phyloP scores from a whole-genome alignment of 805 yeast species.

The Lachancea quebecensis region DNA sequence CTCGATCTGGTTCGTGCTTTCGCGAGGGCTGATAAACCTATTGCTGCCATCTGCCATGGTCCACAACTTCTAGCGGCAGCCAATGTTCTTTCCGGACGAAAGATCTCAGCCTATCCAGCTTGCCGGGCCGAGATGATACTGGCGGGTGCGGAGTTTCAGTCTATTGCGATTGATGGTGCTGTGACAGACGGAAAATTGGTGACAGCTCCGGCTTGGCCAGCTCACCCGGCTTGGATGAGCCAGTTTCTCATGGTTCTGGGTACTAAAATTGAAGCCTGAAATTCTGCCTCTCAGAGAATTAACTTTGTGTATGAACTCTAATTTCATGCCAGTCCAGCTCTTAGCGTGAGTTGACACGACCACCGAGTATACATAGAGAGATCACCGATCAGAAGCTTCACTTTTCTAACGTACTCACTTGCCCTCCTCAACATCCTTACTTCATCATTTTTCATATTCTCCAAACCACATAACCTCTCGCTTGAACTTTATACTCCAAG shows the following conservation, averaged over 20 bases:
- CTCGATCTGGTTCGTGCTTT: constrained; percentile 5
- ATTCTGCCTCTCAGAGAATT: neutral
- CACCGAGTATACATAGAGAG: too few species aligned
- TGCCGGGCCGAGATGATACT: neutral
- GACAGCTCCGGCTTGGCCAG: constrained; percentile 6
- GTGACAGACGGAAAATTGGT: constrained; percentile 4
- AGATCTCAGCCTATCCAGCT: constrained; percentile 4
- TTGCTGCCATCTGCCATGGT: constrained; percentile 5
- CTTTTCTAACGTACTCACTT: too few species aligned
- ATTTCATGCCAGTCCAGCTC: neutral
- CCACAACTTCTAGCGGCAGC: constrained; percentile 5
- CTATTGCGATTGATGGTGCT: constrained; percentile 4
- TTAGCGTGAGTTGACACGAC: too few species aligned
- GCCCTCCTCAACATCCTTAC: too few species aligned
- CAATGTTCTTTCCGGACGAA: neutral
- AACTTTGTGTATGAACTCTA: neutral
- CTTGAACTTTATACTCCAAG: too few species aligned
- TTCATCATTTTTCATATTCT: too few species aligned
- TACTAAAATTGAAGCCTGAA: constrained; percentile 2
- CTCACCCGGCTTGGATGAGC: constrained; percentile 5
- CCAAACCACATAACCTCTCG: too few species aligned
- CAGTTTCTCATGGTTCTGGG: constrained; percentile 4
- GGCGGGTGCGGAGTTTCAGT: constrained; percentile 2
- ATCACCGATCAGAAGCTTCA: too few species aligned
- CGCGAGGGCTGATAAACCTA: neutral